Evolutionary conservation across 805 yeast species (phyloP).

Genomic region (Wickerhamiella azyma): DNA sequence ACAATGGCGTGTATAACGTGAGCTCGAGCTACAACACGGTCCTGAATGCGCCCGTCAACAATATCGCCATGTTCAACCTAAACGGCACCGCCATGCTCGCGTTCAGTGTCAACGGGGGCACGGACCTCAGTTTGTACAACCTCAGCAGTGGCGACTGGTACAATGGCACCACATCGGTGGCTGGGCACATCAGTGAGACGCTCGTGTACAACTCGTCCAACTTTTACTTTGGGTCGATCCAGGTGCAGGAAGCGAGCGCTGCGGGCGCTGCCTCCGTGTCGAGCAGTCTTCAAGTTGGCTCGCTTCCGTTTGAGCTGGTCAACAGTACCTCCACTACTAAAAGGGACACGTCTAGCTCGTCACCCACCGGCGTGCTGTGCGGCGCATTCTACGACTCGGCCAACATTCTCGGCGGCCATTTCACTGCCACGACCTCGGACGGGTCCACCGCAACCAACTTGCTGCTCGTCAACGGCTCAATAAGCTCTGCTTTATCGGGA

Average conservation of each 20-base stretch:
- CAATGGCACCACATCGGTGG: slow-evolving; percentile 5
- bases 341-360: not conserved
- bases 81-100: slow-evolving; percentile 21
- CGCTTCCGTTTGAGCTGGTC: slow-evolving; percentile 15
- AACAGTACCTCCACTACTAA: not conserved
- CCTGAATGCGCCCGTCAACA: slow-evolving; percentile 14
- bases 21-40: slow-evolving; percentile 4
- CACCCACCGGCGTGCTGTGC: slow-evolving; percentile 17
- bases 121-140: slow-evolving; percentile 9
- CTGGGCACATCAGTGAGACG: slow-evolving; percentile 11
- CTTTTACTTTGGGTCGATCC: slow-evolving; percentile 23
- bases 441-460: slow-evolving; percentile 21
- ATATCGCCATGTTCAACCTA: slow-evolving; percentile 14
- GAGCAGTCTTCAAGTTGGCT: slow-evolving; percentile 10
- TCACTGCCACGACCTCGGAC: slow-evolving; percentile 26
- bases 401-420: slow-evolving; percentile 48
- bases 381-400: slow-evolving; percentile 36
- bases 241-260: slow-evolving; percentile 16
- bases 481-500: slow-evolving; percentile 15
- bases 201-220: slow-evolving; percentile 10
- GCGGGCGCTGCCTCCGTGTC: slow-evolving; percentile 21
- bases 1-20: slow-evolving; percentile 5
- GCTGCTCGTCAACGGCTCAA: slow-evolving; percentile 22
- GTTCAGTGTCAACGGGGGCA: slow-evolving; percentile 16
- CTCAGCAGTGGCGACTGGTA: slow-evolving; percentile 17